A percentile compares a stretch with the other conserved stretches of the same genome.
Evolutionary conservation across 2,329 filamentous ascomycete genomes (phyloP).

Genomic region (Neopestalotiopsis clavispora): DNA sequence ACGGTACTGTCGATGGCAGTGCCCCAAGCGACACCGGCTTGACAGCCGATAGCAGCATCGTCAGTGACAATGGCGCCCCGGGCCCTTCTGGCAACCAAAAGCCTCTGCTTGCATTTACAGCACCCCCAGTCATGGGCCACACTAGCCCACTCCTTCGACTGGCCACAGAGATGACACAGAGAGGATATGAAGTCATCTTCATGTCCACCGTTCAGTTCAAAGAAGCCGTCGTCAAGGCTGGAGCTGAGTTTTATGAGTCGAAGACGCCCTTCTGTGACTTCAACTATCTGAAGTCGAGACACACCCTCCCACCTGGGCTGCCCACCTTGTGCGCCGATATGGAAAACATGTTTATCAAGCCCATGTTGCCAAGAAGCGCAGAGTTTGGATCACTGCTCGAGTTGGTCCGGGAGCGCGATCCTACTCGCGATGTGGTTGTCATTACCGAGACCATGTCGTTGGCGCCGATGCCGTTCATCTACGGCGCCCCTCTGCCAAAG

Average conservation of each 20-base stretch:
- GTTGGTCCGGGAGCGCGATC: conserved; percentile 29
- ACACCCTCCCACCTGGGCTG: conserved; percentile 13
- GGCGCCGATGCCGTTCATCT: conserved; percentile 34
- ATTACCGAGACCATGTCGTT: conserved; percentile 37
- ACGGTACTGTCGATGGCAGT: not conserved
- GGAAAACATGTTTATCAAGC: conserved; percentile 33
- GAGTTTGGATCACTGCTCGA: conserved; percentile 23
- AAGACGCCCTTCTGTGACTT: conserved; percentile 12
- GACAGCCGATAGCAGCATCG: not conserved
- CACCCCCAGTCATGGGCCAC: conserved; percentile 27
- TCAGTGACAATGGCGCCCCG: not conserved
- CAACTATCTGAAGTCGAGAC: conserved; percentile 11
- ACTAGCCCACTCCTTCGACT: conserved; percentile 30
- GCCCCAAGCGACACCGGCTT: not conserved
- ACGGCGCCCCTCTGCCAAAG: conserved; percentile 29
- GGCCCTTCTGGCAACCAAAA: not conserved
- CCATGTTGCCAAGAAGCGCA: conserved; percentile 5
- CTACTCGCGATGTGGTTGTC: conserved; percentile 36
- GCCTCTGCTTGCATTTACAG: conserved; percentile 25
- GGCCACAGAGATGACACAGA: conserved; percentile 32
- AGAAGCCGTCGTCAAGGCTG: conserved; percentile 24
- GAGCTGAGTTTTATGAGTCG: conserved; percentile 30
- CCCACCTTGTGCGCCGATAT: conserved; percentile 29
- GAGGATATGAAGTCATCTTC: conserved; percentile 25
- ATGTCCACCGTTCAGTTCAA: conserved; percentile 22